Evolutionary conservation across 2,329 filamentous ascomycete species (phyloP).

Genomic region (Parastagonospora avenae): DNA sequence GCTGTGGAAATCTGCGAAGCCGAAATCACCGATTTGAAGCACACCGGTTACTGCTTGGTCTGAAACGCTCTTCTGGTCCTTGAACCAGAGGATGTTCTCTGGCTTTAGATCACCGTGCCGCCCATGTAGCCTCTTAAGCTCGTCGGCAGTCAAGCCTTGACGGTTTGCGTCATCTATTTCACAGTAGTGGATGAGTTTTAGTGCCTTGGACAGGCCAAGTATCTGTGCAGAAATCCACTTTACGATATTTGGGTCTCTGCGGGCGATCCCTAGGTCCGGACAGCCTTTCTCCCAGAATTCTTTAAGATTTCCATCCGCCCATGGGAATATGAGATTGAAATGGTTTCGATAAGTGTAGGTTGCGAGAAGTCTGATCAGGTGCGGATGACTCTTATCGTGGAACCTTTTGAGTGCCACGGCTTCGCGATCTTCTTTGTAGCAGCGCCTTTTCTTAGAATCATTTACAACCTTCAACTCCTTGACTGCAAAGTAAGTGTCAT

Average conservation of each 20-base stretch:
- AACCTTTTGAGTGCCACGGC: conserved; percentile 1
- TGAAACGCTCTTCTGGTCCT: neutral
- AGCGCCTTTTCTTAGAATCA: neutral
- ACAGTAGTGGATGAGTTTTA: conserved; percentile 10
- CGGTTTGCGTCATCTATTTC: neutral
- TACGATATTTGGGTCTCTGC: neutral
- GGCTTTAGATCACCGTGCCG: conserved; percentile 19
- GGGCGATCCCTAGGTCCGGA: neutral
- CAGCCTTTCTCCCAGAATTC: conserved; percentile 7
- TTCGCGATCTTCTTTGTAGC: neutral
- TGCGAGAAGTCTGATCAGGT: conserved; percentile 13
- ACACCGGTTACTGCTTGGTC: neutral
- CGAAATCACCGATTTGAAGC: conserved; percentile 42
- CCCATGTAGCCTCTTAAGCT: conserved; percentile 1
- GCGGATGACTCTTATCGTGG: neutral
- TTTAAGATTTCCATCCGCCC: conserved; percentile 11
- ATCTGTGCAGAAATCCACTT: conserved; percentile 10
- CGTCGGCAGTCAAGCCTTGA: neutral
- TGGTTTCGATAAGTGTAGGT: conserved; percentile 5
- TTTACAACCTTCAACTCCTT: neutral
- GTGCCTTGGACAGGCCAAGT: conserved; percentile 3
- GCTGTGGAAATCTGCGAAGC: conserved; percentile 41
- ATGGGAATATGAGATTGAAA: conserved; percentile 13
- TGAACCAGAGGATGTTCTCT: conserved; percentile 15
- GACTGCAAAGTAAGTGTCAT: conserved; percentile 1